Base-by-base conservation (phyloP, 176 grass and related monocot species). In the Metroxylon sagu region DNA sequence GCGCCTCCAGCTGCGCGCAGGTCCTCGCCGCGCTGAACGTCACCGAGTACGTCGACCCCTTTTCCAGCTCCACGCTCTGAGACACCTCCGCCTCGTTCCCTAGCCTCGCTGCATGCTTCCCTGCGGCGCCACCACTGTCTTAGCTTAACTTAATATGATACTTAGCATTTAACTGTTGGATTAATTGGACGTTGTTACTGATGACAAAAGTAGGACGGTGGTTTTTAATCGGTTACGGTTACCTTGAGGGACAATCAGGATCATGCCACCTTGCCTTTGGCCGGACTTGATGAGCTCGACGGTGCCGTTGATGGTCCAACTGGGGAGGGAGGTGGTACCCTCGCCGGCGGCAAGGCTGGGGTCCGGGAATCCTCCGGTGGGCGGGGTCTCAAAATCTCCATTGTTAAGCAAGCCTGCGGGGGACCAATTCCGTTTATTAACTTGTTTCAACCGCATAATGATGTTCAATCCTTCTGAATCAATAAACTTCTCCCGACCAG, bases 191-290 rank as follows among this genome's bases (percentile, higher is more conserved):
- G 35, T 14, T 14, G 31, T 35, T 35, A 35, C 8, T 8, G 31
- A 35, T 35, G 6, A 35, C 2, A 23, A 23, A 7, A 5, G 31
- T 35, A 35, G 31, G 31, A 35, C 8, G 6, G 8, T 35, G 31
- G 8, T 35, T 35, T 35, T 35, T 10, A 35, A 10, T 35, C 5
- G 1, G 21, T 23, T 23, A 23, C 21, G 1, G 8, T 75, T 89
- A 93, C 94, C 94, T 71, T 98, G 76, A 48, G 94, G 94, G 55
- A 98, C 94, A 48, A 98, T 93, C 48, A 98, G 82, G 25, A 98
- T 98, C 94, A 98, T 93, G 82, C 84, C 88, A 57, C 94, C 94
- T 76, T 89, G 94, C 52, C 82, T 75, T 73, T 98, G 94, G 52
- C 84, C 84, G 49, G 82, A 76, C 16, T 89, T 85, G 62, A 98